These are phyloP conservation scores for Penicillium sp. DNA, from an alignment of 2,329 filamentous ascomycete genomes.

Conservation along the genomic window DNA sequence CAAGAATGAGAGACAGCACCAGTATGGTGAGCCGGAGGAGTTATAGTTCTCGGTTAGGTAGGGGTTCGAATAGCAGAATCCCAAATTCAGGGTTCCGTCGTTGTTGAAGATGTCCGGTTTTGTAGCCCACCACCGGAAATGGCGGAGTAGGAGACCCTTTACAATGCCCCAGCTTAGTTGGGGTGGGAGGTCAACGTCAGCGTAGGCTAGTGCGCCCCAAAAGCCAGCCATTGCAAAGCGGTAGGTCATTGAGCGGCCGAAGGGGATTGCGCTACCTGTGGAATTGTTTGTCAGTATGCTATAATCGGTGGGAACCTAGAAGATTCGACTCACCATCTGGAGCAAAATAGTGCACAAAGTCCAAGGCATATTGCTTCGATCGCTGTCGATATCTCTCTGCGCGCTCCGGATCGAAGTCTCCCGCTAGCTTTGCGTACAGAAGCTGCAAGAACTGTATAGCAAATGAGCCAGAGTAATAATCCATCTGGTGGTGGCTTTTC, in stretches of 20 bases:
- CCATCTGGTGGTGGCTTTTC: conserved; percentile 77
- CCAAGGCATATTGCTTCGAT: conserved; percentile 66
- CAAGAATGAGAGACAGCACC: conserved; percentile 77
- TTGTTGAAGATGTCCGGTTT: conserved; percentile 68
- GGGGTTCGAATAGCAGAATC: conserved; percentile 78
- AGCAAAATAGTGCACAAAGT: conserved; percentile 76
- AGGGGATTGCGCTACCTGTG: conserved; percentile 66
- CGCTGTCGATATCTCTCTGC: conserved; percentile 69
- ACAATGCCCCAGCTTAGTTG: conserved; percentile 78
- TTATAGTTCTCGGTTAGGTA: conserved; percentile 85
- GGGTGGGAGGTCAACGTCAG: conserved; percentile 69
- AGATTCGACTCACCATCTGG: conserved; percentile 52
- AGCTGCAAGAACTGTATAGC: conserved; percentile 80
- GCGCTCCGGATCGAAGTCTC: conserved; percentile 63
- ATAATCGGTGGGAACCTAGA: background rate
- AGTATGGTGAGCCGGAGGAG: conserved; percentile 71
- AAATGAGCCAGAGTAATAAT: conserved; percentile 81
- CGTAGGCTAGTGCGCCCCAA: conserved; percentile 76
- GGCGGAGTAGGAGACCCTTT: conserved; percentile 72
- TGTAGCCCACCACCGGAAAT: conserved; percentile 77
- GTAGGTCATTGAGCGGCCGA: conserved; percentile 76
- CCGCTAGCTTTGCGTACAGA: conserved; percentile 71
- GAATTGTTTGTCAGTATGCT: background rate
- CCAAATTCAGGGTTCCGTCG: conserved; percentile 72
- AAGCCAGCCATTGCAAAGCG: conserved; percentile 85